These are phyloP conservation scores for Deakozyma indianensis DNA, from an alignment of 805 yeast genomes.

Conservation along the genomic window DNA sequence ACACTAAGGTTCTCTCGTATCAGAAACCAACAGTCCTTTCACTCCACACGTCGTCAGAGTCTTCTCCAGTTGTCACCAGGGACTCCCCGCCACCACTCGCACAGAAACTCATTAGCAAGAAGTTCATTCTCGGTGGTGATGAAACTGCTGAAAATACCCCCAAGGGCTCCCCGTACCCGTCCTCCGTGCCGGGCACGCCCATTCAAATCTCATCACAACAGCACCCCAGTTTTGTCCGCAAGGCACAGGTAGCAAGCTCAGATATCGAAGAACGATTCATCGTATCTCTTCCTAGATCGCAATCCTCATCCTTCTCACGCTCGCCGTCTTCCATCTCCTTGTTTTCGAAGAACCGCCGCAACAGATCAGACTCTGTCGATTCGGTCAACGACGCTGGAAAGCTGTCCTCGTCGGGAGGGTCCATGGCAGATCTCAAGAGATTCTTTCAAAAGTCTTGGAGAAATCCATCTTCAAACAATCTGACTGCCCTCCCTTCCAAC, in stretches of 20 bases:
- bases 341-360: conserved; percentile 22
- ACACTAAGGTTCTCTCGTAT: not conserved
- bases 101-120: conserved; percentile 1
- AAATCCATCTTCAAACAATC: not conserved
- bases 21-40: not conserved
- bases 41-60: not conserved
- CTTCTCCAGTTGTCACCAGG: not conserved
- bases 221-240: conserved; percentile 2
- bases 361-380: conserved; percentile 21
- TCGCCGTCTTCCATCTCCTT: conserved; percentile 22
- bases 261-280: conserved; percentile 72
- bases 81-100: conserved; percentile 3
- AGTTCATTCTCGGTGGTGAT: conserved; percentile 2
- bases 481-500: not conserved
- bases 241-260: conserved; percentile 23
- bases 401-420: conserved; percentile 7
- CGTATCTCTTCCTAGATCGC: conserved; percentile 58
- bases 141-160: conserved; percentile 4
- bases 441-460: conserved; percentile 26
- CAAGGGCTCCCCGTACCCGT: conserved; percentile 1
- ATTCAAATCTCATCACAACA: conserved; percentile 4
- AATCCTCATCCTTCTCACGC: conserved; percentile 12
- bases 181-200: conserved; percentile 1
- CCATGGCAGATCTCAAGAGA: conserved; percentile 26
- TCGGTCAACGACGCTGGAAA: conserved; percentile 13